phyloP scores from a whole-genome alignment of 305 asterid genomes.

The Fraxinus albicans region DNA sequence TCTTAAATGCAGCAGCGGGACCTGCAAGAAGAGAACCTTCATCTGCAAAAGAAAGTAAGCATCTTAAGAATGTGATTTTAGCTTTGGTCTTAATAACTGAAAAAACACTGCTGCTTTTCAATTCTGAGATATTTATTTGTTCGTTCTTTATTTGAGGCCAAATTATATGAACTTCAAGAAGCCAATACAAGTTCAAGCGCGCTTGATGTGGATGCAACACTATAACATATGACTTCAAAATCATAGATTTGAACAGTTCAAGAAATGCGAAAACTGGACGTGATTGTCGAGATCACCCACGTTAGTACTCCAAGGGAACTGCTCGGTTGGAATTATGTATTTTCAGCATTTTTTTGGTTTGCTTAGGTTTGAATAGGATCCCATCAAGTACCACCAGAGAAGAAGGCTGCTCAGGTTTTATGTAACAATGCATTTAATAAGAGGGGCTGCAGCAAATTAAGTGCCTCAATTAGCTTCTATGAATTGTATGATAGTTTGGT shows the following conservation, averaged over 20 bases:
- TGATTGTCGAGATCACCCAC: neutral
- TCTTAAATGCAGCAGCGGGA: constrained; percentile 45
- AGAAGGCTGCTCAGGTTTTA: neutral
- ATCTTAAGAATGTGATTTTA: neutral
- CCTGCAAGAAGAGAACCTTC: constrained; percentile 54
- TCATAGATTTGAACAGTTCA: neutral
- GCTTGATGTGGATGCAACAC: constrained; percentile 22
- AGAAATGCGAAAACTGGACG: neutral
- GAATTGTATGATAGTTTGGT: neutral
- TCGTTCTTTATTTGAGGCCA: constrained; percentile 16
- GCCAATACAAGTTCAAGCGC: constrained; percentile 29
- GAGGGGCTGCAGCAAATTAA: neutral
- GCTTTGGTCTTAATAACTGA: neutral
- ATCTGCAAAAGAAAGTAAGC: constrained; percentile 57
- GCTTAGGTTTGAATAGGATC: neutral
- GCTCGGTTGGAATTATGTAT: neutral
- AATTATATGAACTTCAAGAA: constrained; percentile 41
- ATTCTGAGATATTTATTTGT: neutral
- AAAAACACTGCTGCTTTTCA: neutral
- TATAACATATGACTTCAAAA: neutral
- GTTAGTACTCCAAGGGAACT: neutral
- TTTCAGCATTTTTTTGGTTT: neutral
- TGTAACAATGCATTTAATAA: neutral
- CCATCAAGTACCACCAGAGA: neutral
- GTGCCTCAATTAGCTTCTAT: neutral